Conservation (phyloP, 2,329 filamentous ascomycete genomes). For the Microsporum ferrugineum region DNA sequence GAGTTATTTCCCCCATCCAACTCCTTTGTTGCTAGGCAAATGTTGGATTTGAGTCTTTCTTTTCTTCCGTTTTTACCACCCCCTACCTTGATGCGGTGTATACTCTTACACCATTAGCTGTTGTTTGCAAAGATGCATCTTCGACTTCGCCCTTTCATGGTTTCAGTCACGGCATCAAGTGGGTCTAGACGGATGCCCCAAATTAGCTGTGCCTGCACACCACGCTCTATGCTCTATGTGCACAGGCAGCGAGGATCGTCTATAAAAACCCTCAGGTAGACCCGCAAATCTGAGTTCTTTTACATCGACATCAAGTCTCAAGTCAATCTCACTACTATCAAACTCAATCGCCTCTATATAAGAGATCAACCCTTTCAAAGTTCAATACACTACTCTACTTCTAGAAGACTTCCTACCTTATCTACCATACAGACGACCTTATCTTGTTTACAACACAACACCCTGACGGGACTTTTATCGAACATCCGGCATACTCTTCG, state of each 20-base stretch:
- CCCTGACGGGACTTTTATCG: no score
- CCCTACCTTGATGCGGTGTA: neutral
- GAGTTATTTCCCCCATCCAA: neutral
- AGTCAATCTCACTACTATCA: slow-evolving; percentile 1
- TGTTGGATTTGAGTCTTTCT: neutral
- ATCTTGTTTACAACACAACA: neutral
- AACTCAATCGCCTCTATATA: slow-evolving; percentile 3
- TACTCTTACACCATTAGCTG: neutral
- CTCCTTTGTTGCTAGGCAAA: neutral
- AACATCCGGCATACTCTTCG: no score
- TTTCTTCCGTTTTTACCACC: neutral
- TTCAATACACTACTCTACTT: neutral
- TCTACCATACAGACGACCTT: neutral
- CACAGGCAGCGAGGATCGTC: slow-evolving; percentile 1
- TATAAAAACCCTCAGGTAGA: slow-evolving; percentile 4
- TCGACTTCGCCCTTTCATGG: slow-evolving; percentile 4
- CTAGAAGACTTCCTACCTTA: neutral
- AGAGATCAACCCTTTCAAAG: neutral
- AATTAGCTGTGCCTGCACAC: slow-evolving; percentile 3
- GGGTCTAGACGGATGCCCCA: neutral
- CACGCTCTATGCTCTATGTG: neutral
- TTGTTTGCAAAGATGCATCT: neutral
- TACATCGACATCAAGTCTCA: slow-evolving; percentile 1
- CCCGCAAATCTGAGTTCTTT: slow-evolving; percentile 5
- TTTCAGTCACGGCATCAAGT: slow-evolving; percentile 2